Conservation (phyloP, 176 grass and related monocot species). For the Eremochloa ophiuroides region DNA sequence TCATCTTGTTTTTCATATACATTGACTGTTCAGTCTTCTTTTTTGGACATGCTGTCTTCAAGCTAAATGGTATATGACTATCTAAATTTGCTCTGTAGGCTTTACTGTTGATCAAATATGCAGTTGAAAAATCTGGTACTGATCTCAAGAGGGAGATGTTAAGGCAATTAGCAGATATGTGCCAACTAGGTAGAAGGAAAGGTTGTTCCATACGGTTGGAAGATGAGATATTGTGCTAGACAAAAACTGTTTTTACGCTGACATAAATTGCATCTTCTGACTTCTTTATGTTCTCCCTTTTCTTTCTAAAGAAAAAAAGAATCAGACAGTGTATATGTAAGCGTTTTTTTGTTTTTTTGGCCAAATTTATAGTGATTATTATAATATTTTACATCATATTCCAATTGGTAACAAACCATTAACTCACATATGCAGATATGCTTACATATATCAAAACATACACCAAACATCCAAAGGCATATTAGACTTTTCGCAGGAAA, state of each 20-base stretch:
- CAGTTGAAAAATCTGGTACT: conserved; percentile 84
- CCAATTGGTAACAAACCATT: too few species aligned
- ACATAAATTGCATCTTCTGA: conserved; percentile 34
- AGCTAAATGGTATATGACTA: neutral
- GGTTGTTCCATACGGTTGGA: neutral
- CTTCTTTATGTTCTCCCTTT: neutral
- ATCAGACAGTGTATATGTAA: conserved; percentile 23
- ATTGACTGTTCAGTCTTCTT: neutral
- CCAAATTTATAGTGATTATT: too few species aligned
- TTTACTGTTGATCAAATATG: conserved; percentile 87
- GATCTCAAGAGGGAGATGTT: conserved; percentile 98
- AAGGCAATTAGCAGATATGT: conserved; percentile 75
- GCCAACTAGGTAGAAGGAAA: too few species aligned
- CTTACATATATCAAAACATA: too few species aligned
- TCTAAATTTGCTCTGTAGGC: conserved; percentile 38
- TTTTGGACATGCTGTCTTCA: neutral
- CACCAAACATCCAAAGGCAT: too few species aligned
- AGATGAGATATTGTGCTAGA: conserved; percentile 20
- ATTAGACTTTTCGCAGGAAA: too few species aligned
- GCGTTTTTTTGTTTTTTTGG: too few species aligned
- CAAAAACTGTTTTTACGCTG: conserved; percentile 21
- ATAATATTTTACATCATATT: too few species aligned
- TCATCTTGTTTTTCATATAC: conserved; percentile 7
- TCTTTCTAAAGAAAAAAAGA: neutral
- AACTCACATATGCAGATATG: too few species aligned